Conservation (phyloP, 2,329 filamentous ascomycete genomes). For the Apiospora koreana region DNA sequence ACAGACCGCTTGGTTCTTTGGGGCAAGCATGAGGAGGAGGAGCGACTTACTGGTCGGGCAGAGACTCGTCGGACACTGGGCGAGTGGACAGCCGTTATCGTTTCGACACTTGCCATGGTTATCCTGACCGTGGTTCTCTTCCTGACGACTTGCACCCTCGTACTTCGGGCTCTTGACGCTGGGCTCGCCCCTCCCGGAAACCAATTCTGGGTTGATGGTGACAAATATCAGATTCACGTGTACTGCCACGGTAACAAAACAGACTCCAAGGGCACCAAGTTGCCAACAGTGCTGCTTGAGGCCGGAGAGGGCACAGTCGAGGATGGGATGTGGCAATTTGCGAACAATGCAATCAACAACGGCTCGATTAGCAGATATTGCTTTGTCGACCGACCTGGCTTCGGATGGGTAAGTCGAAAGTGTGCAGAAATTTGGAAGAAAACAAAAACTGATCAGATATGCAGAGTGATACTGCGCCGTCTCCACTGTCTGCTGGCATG, state of each 20-base stretch:
- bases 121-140: slow-evolving; percentile 69
- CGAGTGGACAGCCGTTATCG: slow-evolving; percentile 82
- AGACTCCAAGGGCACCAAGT: slow-evolving; percentile 51
- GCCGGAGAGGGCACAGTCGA: slow-evolving; percentile 80
- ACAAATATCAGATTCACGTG: slow-evolving; percentile 85
- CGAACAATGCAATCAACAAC: slow-evolving; percentile 73
- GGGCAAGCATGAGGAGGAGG: slow-evolving; percentile 92
- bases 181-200: slow-evolving; percentile 73
- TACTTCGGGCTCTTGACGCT: slow-evolving; percentile 78
- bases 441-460: background rate
- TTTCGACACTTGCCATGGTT: slow-evolving; percentile 71
- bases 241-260: slow-evolving; percentile 78
- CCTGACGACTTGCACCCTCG: slow-evolving; percentile 77
- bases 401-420: slow-evolving; percentile 64
- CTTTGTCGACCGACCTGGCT: slow-evolving; percentile 90
- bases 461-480: slow-evolving; percentile 82
- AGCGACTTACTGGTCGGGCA: slow-evolving; percentile 83
- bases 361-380: slow-evolving; percentile 87
- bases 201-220: slow-evolving; percentile 76
- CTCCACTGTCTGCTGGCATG: slow-evolving; percentile 90
- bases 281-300: slow-evolving; percentile 85
- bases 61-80: slow-evolving; percentile 80
- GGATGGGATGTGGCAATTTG: slow-evolving; percentile 76
- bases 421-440: no score
- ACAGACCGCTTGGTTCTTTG: slow-evolving; percentile 83